phyloP scores from a whole-genome alignment of 352 stramenopile species.

The Chloridella minuta region DNA sequence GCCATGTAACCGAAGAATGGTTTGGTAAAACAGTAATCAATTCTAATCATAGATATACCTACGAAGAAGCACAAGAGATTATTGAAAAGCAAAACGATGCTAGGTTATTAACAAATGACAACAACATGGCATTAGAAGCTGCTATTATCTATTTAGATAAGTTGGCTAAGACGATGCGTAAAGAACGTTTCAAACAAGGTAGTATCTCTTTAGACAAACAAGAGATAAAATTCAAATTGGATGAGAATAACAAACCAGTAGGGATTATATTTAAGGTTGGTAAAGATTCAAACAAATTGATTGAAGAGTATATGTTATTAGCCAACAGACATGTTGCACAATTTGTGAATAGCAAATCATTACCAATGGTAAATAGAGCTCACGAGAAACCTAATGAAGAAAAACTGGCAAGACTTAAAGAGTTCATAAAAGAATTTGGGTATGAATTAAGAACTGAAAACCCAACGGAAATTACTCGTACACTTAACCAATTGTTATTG shows the following conservation, averaged over 20 bases:
- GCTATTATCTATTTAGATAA: neutral
- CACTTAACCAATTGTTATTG: slow-evolving; percentile 9
- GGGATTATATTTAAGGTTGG: neutral
- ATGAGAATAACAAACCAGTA: neutral
- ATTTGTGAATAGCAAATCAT: neutral
- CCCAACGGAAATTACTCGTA: neutral
- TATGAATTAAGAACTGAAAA: neutral
- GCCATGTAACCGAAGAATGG: neutral
- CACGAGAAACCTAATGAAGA: neutral
- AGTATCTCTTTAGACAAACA: neutral
- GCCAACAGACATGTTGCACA: slow-evolving; percentile 17
- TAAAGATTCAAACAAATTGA: slow-evolving; percentile 16
- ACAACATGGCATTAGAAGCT: too few relatives aligned
- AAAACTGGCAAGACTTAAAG: neutral
- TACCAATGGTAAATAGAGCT: neutral
- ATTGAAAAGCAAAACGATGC: neutral
- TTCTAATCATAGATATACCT: neutral
- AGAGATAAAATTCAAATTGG: neutral
- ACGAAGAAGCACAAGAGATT: neutral
- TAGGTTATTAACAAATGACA: too few relatives aligned
- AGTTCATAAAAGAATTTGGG: neutral
- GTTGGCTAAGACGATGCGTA: neutral
- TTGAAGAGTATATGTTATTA: slow-evolving; percentile 19
- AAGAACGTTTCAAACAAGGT: neutral
- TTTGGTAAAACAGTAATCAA: neutral